Conservation (phyloP, 495 filamentous ascomycete species). For the Thozetella sp. region DNA sequence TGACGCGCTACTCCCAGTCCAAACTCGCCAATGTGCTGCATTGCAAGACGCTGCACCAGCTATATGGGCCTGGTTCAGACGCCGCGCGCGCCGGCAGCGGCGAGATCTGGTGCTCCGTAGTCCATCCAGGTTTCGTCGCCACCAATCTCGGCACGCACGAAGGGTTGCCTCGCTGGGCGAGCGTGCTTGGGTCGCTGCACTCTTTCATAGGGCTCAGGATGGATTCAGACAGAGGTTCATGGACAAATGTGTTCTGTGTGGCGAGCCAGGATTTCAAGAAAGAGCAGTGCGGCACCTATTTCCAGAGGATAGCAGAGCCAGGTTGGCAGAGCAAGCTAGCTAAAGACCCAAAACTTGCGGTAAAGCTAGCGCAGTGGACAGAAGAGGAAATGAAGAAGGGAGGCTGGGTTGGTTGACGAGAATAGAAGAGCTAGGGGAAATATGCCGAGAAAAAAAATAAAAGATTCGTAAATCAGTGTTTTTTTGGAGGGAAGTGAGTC, state of each 20-base stretch:
- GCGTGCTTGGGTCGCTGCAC: not conserved
- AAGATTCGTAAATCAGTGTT: no score
- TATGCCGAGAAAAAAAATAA: no score
- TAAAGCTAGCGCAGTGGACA: not conserved
- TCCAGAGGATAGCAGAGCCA: conserved; percentile 28
- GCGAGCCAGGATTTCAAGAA: conserved; percentile 36
- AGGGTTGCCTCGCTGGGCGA: no score
- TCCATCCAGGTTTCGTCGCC: not conserved
- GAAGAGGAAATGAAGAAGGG: not conserved
- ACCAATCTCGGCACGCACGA: not conserved
- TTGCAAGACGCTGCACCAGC: not conserved
- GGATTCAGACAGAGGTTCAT: conserved; percentile 36
- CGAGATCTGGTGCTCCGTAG: not conserved
- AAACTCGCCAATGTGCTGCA: not conserved
- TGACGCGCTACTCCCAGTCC: not conserved
- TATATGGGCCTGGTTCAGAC: not conserved
- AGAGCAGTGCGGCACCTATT: conserved; percentile 40
- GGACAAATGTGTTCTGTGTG: conserved; percentile 38
- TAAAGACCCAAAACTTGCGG: conserved; percentile 20
- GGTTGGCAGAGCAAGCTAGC: conserved; percentile 6
- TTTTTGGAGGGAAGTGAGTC: no score
- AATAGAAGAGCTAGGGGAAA: no score
- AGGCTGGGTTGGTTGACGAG: no score
- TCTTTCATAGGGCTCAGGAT: conserved; percentile 12
- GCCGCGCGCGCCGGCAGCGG: no score